phyloP scores from a whole-genome alignment of 371 early-diverging fungal genomes.

The Mortierella sp. region DNA sequence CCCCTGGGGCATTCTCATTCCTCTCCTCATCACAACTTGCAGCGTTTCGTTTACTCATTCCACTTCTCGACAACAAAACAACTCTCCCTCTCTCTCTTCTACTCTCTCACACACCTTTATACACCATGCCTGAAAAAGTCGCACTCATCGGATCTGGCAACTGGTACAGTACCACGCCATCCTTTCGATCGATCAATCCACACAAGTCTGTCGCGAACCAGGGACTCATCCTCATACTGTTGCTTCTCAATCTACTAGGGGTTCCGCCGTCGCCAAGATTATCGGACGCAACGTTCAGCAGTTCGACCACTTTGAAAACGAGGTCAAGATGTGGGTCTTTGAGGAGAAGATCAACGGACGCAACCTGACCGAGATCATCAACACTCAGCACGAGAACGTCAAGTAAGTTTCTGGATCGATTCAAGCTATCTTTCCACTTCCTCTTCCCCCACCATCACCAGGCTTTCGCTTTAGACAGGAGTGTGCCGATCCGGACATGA shows the following conservation, averaged over 20 bases:
- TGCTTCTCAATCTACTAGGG: conserved; percentile 70
- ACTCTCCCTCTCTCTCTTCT: neutral
- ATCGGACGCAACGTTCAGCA: conserved; percentile 86
- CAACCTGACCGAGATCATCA: conserved; percentile 96
- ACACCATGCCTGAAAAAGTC: conserved; percentile 73
- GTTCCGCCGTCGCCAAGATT: conserved; percentile 95
- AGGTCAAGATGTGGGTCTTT: conserved; percentile 97
- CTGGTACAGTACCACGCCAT: conserved; percentile 71
- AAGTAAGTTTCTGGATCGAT: conserved; percentile 66
- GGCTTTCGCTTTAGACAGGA: neutral
- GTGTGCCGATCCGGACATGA: conserved; percentile 8
- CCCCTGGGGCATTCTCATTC: neutral
- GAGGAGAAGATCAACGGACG: conserved; percentile 87
- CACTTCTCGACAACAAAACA: neutral
- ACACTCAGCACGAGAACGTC: conserved; percentile 93
- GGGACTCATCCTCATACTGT: no score
- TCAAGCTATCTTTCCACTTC: no score
- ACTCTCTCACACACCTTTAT: conserved; percentile 2
- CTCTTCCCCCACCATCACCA: neutral
- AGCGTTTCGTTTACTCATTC: neutral
- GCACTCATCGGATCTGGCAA: conserved; percentile 95
- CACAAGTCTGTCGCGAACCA: neutral
- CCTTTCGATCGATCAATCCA: conserved; percentile 1
- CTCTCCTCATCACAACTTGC: neutral
- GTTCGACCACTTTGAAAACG: conserved; percentile 73